Conservation (phyloP, 176 grass and related monocot genomes). For the Cocos nucifera region DNA sequence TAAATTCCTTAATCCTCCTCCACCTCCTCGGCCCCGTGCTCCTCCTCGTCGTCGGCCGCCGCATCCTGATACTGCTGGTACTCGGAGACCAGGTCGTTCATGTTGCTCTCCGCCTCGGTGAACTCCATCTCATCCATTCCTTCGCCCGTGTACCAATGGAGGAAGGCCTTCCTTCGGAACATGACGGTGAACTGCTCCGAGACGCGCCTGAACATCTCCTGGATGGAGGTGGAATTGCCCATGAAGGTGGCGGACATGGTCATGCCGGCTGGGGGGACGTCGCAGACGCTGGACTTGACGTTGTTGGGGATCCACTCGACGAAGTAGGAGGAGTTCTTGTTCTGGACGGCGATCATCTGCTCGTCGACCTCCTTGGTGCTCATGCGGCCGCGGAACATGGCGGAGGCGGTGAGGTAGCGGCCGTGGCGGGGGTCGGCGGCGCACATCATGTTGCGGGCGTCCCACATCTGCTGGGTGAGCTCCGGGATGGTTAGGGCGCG, state of each 20-base stretch:
- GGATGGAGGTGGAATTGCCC: constrained; percentile 19
- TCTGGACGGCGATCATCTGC: constrained; percentile 30
- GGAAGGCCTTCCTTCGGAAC: constrained; percentile 26
- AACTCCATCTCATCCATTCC: constrained; percentile 32
- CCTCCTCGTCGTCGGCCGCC: constrained; percentile 1
- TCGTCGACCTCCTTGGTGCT: constrained; percentile 28
- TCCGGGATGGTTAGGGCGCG: constrained; percentile 67
- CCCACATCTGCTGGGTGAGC: constrained; percentile 92
- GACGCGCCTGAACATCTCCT: constrained; percentile 17
- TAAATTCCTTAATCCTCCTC: not conserved
- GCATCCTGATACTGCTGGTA: constrained; percentile 13
- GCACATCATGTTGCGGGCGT: constrained; percentile 80
- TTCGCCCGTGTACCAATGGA: constrained; percentile 25
- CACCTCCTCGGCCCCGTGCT: not conserved
- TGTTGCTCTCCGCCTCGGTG: constrained; percentile 28
- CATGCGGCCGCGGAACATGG: constrained; percentile 30
- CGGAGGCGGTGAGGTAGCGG: constrained; percentile 32
- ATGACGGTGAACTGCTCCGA: constrained; percentile 29
- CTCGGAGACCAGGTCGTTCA: constrained; percentile 16
- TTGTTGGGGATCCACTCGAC: constrained; percentile 34
- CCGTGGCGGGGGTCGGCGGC: constrained; percentile 69
- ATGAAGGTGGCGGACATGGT: constrained; percentile 20
- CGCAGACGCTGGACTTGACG: constrained; percentile 31
- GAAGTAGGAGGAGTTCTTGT: constrained; percentile 33
- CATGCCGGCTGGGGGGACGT: constrained; percentile 10